Conservation (phyloP, 352 stramenopile genomes). For the Pythium phragmiticola region DNA sequence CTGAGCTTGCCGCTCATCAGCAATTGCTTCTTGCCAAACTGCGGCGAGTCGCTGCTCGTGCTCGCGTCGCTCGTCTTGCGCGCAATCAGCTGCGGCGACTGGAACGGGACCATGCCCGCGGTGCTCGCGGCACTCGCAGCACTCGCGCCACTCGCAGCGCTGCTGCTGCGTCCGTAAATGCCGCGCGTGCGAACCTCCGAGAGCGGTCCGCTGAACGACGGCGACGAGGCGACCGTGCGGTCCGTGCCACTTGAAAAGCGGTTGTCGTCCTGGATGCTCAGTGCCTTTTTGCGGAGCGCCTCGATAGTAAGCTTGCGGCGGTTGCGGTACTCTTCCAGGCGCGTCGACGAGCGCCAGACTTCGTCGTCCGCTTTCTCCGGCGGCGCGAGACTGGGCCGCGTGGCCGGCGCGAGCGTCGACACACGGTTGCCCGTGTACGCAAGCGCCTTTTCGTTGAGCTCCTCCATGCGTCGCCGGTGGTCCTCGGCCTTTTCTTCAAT, state of each 20-base stretch:
- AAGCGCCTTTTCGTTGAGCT: constrained; percentile 52
- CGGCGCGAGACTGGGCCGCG: constrained; percentile 16
- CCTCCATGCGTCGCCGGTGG: constrained; percentile 59
- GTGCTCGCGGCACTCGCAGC: not conserved
- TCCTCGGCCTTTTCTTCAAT: constrained; percentile 49
- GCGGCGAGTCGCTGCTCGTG: constrained; percentile 8
- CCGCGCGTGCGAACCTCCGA: constrained; percentile 20
- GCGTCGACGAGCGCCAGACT: constrained; percentile 21
- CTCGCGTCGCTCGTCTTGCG: constrained; percentile 13
- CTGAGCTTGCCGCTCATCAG: constrained; percentile 6
- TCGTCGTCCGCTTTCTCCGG: constrained; percentile 34
- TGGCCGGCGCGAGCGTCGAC: constrained; percentile 28
- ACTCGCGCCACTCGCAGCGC: not conserved
- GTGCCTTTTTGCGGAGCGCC: constrained; percentile 21
- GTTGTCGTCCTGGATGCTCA: constrained; percentile 23
- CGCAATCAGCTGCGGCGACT: not conserved
- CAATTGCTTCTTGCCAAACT: constrained; percentile 11
- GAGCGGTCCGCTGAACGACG: constrained; percentile 13
- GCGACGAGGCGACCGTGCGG: constrained; percentile 18
- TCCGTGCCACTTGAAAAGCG: constrained; percentile 22
- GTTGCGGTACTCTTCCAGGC: constrained; percentile 23
- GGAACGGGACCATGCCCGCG: not conserved
- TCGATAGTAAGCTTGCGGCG: constrained; percentile 26
- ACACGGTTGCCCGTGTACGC: constrained; percentile 45
- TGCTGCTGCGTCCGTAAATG: constrained; percentile 12